Percentiles rank a stretch among this genome's conserved stretches.
Evolutionary conservation across 306 rosid genomes (phyloP).

Genomic region (Cucumis hystrix): DNA sequence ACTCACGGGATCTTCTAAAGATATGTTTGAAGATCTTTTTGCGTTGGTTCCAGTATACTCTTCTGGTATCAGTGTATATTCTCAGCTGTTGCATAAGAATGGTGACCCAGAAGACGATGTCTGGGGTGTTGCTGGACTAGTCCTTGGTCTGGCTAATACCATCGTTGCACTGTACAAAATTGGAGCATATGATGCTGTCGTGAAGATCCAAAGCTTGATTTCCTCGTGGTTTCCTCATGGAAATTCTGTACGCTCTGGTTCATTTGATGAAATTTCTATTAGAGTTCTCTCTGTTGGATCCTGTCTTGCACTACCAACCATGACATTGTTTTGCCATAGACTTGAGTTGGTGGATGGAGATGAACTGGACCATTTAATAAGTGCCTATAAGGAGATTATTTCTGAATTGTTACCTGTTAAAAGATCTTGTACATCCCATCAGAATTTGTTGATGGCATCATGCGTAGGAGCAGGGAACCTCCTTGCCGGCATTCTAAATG

Average conservation of each 20-base stretch:
- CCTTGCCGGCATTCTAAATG: constrained; percentile 45
- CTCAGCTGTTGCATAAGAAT: constrained; percentile 28
- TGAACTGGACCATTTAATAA: constrained; percentile 44
- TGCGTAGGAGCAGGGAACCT: constrained; percentile 83
- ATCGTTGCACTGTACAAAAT: constrained; percentile 60
- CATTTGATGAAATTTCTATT: constrained; percentile 21
- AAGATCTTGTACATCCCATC: constrained; percentile 41
- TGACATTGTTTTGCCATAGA: constrained; percentile 63
- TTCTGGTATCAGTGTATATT: constrained; percentile 16
- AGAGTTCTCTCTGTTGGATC: constrained; percentile 67
- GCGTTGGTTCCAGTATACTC: constrained; percentile 30
- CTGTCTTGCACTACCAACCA: constrained; percentile 71
- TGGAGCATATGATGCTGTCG: constrained; percentile 52
- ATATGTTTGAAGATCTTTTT: constrained; percentile 46
- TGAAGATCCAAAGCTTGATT: constrained; percentile 54
- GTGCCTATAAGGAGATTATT: constrained; percentile 53
- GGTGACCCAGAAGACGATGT: constrained; percentile 67
- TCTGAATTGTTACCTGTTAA: constrained; percentile 52
- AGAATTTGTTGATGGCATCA: constrained; percentile 73
- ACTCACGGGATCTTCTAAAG: constrained; percentile 43
- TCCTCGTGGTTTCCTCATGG: constrained; percentile 67
- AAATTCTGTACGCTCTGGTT: constrained; percentile 20
- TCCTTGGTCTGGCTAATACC: constrained; percentile 71
- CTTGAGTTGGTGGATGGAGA: constrained; percentile 57
- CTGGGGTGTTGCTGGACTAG: constrained; percentile 96